Base-by-base conservation (phyloP, 2,329 filamentous ascomycete genomes). In the Dryadomyces quercus-mongolicae region DNA sequence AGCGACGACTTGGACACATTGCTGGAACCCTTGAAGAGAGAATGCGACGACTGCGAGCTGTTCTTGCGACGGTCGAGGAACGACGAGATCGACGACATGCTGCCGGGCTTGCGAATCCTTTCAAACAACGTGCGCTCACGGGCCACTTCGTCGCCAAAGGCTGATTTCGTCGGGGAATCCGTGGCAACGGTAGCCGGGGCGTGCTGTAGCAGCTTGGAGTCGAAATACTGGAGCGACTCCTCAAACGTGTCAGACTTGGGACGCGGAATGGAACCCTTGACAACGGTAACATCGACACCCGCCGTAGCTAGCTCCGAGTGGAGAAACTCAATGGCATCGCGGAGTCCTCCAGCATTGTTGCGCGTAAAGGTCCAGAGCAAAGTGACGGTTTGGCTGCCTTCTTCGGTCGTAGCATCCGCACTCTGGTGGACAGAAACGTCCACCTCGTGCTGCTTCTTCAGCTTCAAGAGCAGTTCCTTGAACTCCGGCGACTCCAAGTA, bases 211-310 rank as follows among this genome's bases (percentile, higher is more conserved):
- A 98, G 79, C 72, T 96, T 97, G 2, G 92, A 96, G 66, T 96
- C 88, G 65, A 98, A 98, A 73, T 91, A 97, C 55, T 91, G 92
- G 52, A 97, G 77, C 8, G 92, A 95, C 63, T 98, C 92, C 67
- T 98, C 93, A 60, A 98, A 98, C 0, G 93, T 96, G 68, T 98
- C 93, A 1, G 93, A 97, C 73, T 97, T 96, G 59, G 93, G 93
- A n/a, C 93, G 86, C 20, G 92, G 90, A 60, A 97, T 93, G n/a
- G 89, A 85, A 52, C 93, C 93, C 68, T 94, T 94, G 64, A 97
- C 84, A 45, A 90, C 84, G 55, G 80, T 87, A 10, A 85, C 80
- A 63, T 97, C 89, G n/a, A 96, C 81, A n/a, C 88, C 87, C 49
- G 90, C 86, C 47, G 88, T 85, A 31, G 94, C 87, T 57, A 97